Base-by-base conservation (phyloP, 805 yeast species). In the Cyberlindnera mycetangii region DNA sequence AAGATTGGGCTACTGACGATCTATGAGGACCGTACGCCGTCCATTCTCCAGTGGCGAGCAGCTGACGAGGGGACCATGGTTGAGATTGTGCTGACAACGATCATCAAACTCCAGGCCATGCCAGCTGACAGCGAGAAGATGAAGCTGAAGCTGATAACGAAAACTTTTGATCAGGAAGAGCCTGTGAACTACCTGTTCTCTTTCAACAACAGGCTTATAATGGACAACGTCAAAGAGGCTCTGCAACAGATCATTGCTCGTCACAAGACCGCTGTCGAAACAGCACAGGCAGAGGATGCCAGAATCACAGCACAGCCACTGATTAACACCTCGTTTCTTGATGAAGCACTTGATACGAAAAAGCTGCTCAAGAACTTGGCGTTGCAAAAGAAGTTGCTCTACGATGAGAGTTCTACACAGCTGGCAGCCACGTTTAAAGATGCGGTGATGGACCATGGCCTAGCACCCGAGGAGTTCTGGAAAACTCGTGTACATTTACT, bases 381-480 rank as follows among this genome's bases (percentile, higher is more conserved):
- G 40, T 69, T 93, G 15, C 99, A 93, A 58, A 95, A 89, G 54
- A 77, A 78, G 44, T 66, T 92, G 16, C 69, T 93, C 21, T 70
- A 81, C 44, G 85, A 83, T 48, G 85, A 89, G 58, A 77, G 82
- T 39, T 68, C 67, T 8, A 22, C 38, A 5, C 38, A 35, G 20
- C 69, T 93, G 42, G 79, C 88, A 70, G 75, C 78, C 46, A 80
- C 85, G 2, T 93, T 93, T 61, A 83, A 90, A 38, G 96, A 88
- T 48, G 84, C 96, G 0, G 97, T 93, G 6, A 88, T 89, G 49
- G 76, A 81, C 47, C 75, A 76, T 42, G 85, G 87, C 15, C 67
- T 92, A 36, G 83, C 88, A 5, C 87, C 95, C 0, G 78, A 77
- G 32, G 89, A 89, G 55, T 90, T 90, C 64, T 90, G 97, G 97